Percentiles rank a stretch among this genome's conserved stretches.
These are phyloP conservation scores for Cordia subcordata DNA, from an alignment of 257 asterid species.

Conservation along the genomic window DNA sequence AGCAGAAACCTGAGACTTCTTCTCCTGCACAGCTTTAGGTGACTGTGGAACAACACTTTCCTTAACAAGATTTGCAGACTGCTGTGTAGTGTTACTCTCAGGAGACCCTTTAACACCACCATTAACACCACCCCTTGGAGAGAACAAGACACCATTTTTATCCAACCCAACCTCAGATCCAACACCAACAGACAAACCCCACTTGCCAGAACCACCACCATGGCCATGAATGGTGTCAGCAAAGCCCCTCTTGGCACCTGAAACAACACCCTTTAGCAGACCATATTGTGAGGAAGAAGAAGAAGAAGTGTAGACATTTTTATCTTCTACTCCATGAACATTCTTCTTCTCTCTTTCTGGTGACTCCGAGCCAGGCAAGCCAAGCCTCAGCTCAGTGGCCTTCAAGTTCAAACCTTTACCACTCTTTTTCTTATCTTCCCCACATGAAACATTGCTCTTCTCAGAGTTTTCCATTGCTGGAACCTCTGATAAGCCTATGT, in stretches of 20 bases:
- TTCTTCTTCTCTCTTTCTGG: conserved; percentile 23
- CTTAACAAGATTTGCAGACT: conserved; percentile 22
- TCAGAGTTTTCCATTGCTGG: conserved; percentile 31
- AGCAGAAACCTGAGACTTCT: conserved; percentile 20
- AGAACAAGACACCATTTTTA: neutral
- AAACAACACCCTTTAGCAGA: conserved; percentile 15
- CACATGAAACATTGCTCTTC: conserved; percentile 12
- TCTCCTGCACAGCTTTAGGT: conserved; percentile 25
- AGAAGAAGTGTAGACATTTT: too few species aligned
- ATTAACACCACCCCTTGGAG: conserved; percentile 15
- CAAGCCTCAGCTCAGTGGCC: conserved; percentile 41
- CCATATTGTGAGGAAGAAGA: neutral
- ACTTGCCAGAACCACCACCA: neutral
- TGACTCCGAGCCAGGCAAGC: conserved; percentile 40
- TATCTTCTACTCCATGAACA: neutral
- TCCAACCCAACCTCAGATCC: conserved; percentile 12
- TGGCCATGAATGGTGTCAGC: conserved; percentile 29
- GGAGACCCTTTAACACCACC: conserved; percentile 19
- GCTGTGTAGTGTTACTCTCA: conserved; percentile 10
- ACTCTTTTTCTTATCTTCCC: conserved; percentile 16
- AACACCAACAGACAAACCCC: conserved; percentile 1
- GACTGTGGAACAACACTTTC: conserved; percentile 22
- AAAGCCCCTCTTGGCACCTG: conserved; percentile 43
- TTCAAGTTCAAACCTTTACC: conserved; percentile 38
- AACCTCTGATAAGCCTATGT: conserved; percentile 32